phyloP scores from a whole-genome alignment of 2,329 filamentous ascomycete genomes.

The Scytalidium lignicola region DNA sequence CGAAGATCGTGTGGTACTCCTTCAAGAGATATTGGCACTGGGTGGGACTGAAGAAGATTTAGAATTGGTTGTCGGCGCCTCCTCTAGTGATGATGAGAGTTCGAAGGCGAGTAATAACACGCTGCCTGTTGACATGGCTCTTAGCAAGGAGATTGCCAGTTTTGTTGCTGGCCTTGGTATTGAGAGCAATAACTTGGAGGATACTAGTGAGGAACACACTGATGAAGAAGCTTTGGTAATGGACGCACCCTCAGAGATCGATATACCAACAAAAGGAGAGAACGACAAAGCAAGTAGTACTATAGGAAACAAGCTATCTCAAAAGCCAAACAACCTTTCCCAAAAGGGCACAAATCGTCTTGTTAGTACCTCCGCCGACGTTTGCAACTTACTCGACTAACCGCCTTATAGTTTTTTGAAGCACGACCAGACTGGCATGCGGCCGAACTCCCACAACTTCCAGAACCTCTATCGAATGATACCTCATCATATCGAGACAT shows the following conservation, averaged over 20 bases:
- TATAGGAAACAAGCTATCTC: background rate
- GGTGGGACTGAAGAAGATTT: slow-evolving; percentile 62
- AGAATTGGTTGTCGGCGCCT: slow-evolving; percentile 52
- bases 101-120: slow-evolving; percentile 19
- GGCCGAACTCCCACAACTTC: slow-evolving; percentile 48
- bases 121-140: slow-evolving; percentile 37
- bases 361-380: slow-evolving; percentile 19
- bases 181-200: slow-evolving; percentile 29
- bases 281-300: background rate
- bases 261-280: background rate
- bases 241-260: background rate
- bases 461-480: slow-evolving; percentile 38
- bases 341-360: slow-evolving; percentile 25
- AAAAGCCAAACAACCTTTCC: slow-evolving; percentile 7
- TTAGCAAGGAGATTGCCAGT: slow-evolving; percentile 45
- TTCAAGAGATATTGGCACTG: slow-evolving; percentile 60
- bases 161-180: slow-evolving; percentile 48
- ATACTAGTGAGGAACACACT: slow-evolving; percentile 27
- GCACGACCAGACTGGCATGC: slow-evolving; percentile 66
- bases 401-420: slow-evolving; percentile 43
- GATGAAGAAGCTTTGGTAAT: slow-evolving; percentile 3
- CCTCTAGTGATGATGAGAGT: slow-evolving; percentile 39
- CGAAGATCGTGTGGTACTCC: slow-evolving; percentile 33
- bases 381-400: slow-evolving; percentile 20
- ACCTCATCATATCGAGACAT: slow-evolving; percentile 43